Evolutionary conservation across 2,329 filamentous ascomycete species (phyloP), one percentile per base, ranked within the genome.

Genomic region (Mycocentrospora acerina): DNA sequence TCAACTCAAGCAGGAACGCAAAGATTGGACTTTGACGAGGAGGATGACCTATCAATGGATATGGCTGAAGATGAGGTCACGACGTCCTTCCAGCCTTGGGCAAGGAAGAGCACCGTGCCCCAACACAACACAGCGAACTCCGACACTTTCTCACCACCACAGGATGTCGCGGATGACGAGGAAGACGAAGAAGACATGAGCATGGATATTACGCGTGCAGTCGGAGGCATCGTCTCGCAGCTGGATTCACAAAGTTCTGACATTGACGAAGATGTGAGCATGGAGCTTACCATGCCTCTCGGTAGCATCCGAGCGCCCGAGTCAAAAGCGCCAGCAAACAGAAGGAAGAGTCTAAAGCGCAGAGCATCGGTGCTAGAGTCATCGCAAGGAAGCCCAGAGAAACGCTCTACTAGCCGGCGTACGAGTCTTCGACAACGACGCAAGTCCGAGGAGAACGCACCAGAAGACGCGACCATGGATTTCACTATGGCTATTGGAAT

Each of bases 151-250:
- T 73, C 71, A 9, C 68, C 70, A 15, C 67, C 68, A n/a, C 67
- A 66, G 32, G 67, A 66, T 36, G 61, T 74, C 16, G 61, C 70
- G 4, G 48, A 46, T 12, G 43, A 77, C 9, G 72, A 73, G 10
- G 50, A 46, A 11, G 43, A 77, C 10, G 72, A 73, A 10, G 71
- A 77, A 48, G 88, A 90, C 26, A 83, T 94, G 76, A 93, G 88
- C 15, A 96, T 97, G 91, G 91, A 97, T 55, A 88, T 96, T 7
- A 96, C 91, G 2, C 82, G 81, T 37, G 88, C 82, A 7, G 75
- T 95, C 36, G 91, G 91, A 7, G 80, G 84, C 3, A 96, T 97
- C 37, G 67, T 95, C 14, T 71, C 76, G 4, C 74, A 68, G 22
- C 55, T 66, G 33, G 59, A 62, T 25, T 38, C 42, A n/a, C 45